Conservation (phyloP, 208 protist species). For the Jaenimonas drosophilae region DNA sequence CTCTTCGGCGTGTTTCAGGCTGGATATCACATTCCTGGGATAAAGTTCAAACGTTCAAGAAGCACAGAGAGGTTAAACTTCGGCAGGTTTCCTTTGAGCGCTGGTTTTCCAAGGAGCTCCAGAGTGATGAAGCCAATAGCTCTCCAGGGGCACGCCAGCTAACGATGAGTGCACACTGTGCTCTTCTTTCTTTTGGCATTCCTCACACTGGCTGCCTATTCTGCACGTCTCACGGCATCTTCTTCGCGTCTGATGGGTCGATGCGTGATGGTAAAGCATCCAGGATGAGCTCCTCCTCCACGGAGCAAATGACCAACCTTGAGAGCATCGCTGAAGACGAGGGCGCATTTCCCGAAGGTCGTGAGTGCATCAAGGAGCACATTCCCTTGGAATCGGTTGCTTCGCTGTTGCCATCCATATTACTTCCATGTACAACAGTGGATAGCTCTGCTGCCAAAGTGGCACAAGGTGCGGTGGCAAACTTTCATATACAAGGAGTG, state of each 20-base stretch:
- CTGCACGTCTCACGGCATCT: conserved; percentile 35
- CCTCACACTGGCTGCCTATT: conserved; percentile 23
- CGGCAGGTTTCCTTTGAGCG: too few relatives aligned
- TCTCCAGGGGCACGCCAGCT: conserved; percentile 14
- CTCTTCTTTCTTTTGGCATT: conserved; percentile 26
- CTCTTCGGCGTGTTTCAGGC: too few relatives aligned
- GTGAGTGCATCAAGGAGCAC: conserved; percentile 32
- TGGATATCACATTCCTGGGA: too few relatives aligned
- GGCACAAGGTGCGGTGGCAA: background rate
- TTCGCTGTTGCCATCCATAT: conserved; percentile 41
- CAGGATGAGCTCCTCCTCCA: too few relatives aligned
- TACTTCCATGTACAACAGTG: too few relatives aligned
- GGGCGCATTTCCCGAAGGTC: conserved; percentile 2
- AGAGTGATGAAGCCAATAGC: conserved; percentile 33
- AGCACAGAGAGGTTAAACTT: too few relatives aligned
- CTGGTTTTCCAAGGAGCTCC: too few relatives aligned
- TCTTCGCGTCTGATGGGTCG: conserved; percentile 23
- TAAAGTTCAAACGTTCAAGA: too few relatives aligned
- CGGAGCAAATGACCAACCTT: background rate
- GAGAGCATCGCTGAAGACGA: background rate
- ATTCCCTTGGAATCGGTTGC: conserved; percentile 30
- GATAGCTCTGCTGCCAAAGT: too few relatives aligned
- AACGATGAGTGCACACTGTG: conserved; percentile 34
- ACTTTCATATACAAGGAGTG: conserved; percentile 21
- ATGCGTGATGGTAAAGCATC: too few relatives aligned